Evolutionary conservation across 805 yeast genomes (phyloP).

Genomic region (Maudiozyma barnettii): DNA sequence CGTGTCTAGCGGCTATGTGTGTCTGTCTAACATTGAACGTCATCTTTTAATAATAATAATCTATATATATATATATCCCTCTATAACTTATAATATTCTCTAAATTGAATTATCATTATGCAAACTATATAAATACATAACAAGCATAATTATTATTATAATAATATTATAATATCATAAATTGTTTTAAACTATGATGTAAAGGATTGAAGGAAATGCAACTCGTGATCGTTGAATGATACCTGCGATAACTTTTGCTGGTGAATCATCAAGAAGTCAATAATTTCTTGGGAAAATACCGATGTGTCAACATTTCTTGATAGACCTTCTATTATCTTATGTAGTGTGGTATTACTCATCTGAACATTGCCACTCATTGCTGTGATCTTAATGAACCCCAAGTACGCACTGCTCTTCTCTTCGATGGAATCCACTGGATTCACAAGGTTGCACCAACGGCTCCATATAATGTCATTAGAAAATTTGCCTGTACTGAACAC

Average conservation of each 20-base stretch:
- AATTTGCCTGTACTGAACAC: conserved; percentile 40
- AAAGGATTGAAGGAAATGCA: conserved; percentile 22
- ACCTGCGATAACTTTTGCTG: conserved; percentile 15
- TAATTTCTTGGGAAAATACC: conserved; percentile 23
- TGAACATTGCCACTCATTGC: conserved; percentile 17
- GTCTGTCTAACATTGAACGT: conserved; percentile 47
- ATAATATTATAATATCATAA: not conserved
- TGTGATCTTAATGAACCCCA: conserved; percentile 70
- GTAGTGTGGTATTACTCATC: conserved; percentile 16
- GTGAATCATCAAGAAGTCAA: conserved; percentile 19
- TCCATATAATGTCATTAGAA: conserved; percentile 34
- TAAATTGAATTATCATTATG: not conserved
- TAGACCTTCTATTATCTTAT: conserved; percentile 22
- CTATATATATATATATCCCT: not conserved
- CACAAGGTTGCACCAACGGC: conserved; percentile 65
- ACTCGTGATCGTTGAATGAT: conserved; percentile 15
- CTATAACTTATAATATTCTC: not conserved
- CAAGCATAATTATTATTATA: not conserved
- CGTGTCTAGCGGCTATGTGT: conserved; percentile 47
- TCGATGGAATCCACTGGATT: conserved; percentile 62
- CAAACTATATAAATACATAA: not conserved
- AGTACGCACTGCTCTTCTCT: conserved; percentile 81
- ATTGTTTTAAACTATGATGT: conserved; percentile 1
- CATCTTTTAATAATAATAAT: conserved; percentile 30
- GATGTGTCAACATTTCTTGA: conserved; percentile 22